These are phyloP conservation scores for Penicillium malachiteum DNA, from an alignment of 495 filamentous ascomycete genomes.

Conservation along the genomic window DNA sequence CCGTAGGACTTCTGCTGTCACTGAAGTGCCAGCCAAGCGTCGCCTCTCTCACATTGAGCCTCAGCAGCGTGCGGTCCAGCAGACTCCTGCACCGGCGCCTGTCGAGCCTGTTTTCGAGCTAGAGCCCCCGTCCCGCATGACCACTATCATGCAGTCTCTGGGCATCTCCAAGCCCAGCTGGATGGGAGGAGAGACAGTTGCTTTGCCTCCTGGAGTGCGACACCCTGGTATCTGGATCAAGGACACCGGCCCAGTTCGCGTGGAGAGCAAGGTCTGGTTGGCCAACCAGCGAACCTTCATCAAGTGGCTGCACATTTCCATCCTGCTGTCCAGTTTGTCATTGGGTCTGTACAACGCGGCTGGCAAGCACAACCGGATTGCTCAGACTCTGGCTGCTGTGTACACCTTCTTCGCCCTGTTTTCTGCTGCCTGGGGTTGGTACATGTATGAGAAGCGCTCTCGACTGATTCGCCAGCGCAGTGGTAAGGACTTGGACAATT, in stretches of 20 bases:
- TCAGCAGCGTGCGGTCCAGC: constrained; percentile 16
- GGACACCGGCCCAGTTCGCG: constrained; percentile 82
- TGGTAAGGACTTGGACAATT: constrained; percentile 88
- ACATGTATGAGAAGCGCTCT: constrained; percentile 71
- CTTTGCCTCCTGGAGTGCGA: constrained; percentile 79
- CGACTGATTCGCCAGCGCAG: constrained; percentile 79
- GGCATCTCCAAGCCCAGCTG: constrained; percentile 69
- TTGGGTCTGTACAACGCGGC: constrained; percentile 87
- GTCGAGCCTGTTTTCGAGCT: constrained; percentile 17
- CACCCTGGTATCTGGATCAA: constrained; percentile 86
- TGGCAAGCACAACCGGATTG: constrained; percentile 66
- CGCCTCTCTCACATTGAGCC: constrained; percentile 24
- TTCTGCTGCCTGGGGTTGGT: constrained; percentile 83
- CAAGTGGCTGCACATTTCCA: constrained; percentile 93
- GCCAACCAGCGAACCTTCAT: constrained; percentile 97
- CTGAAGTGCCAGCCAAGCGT: constrained; percentile 15
- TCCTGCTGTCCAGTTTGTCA: constrained; percentile 79
- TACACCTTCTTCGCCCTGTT: constrained; percentile 83
- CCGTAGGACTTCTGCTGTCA: constrained; percentile 26
- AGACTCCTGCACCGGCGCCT: neutral
- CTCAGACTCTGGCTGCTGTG: constrained; percentile 69
- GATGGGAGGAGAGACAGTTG: constrained; percentile 40
- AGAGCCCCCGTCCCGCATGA: constrained; percentile 42
- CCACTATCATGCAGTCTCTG: constrained; percentile 68
- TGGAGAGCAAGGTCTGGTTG: constrained; percentile 98